Percentiles rank a stretch among this genome's conserved stretches.
Conservation (phyloP, 192 early-diverging fungal species). For the Nowakowskiella sp. region DNA sequence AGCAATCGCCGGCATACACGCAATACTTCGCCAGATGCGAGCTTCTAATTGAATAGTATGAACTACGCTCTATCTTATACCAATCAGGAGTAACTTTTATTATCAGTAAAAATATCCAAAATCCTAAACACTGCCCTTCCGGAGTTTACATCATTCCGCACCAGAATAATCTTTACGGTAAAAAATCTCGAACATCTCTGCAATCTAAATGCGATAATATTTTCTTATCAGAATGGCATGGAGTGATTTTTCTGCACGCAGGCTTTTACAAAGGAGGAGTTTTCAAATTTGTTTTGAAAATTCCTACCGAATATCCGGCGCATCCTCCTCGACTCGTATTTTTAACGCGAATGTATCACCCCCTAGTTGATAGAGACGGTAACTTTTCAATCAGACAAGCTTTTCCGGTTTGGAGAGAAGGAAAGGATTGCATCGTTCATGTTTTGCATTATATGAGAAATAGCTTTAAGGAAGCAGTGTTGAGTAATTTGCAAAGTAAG, state of each 20-base stretch:
- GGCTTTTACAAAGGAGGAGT: slow-evolving; percentile 85
- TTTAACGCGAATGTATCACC: slow-evolving; percentile 72
- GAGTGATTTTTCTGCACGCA: slow-evolving; percentile 77
- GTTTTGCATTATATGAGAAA: slow-evolving; percentile 83
- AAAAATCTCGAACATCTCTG: neutral
- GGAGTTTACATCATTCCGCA: slow-evolving; percentile 84
- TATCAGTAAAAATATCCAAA: slow-evolving; percentile 61
- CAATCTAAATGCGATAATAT: neutral
- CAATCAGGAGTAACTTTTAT: neutral
- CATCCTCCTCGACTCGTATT: slow-evolving; percentile 63
- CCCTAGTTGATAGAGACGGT: slow-evolving; percentile 62
- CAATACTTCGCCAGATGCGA: slow-evolving; percentile 54
- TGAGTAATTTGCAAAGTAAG: slow-evolving; percentile 48
- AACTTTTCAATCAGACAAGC: slow-evolving; percentile 57
- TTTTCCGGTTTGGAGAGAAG: slow-evolving; percentile 74
- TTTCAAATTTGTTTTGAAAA: slow-evolving; percentile 68
- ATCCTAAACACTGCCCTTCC: slow-evolving; percentile 71
- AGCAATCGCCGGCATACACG: no score
- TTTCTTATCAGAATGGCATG: slow-evolving; percentile 64
- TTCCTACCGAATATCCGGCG: slow-evolving; percentile 73
- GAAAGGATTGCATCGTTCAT: slow-evolving; percentile 77
- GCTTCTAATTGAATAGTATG: slow-evolving; percentile 66
- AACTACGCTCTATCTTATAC: neutral
- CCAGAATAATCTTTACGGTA: slow-evolving; percentile 56
- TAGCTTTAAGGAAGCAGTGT: slow-evolving; percentile 69